These are phyloP conservation scores for Blastobotrys elegans DNA, from an alignment of 1,139 yeast species.

Conservation along the genomic window DNA sequence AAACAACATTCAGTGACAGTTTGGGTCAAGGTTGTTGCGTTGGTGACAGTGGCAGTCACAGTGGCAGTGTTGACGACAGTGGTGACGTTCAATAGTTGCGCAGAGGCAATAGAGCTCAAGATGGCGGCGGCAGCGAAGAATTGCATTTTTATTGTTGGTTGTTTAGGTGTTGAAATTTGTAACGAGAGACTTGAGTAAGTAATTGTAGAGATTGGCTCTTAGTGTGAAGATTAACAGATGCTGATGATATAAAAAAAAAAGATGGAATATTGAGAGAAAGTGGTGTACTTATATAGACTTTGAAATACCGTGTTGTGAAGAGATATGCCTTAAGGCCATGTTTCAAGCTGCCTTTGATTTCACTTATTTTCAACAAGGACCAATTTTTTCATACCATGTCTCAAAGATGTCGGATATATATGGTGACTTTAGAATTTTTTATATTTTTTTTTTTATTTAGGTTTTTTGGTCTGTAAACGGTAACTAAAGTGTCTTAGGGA, in stretches of 20 bases:
- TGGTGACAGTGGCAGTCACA: constrained; percentile 7
- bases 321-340: too few species aligned
- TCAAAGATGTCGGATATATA: too few species aligned
- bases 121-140: not conserved
- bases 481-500: too few species aligned
- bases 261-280: not conserved
- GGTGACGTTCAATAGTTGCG: constrained; percentile 6
- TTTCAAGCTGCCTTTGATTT: too few species aligned
- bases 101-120: constrained; percentile 6
- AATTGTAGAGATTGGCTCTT: not conserved
- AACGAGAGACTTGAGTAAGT: not conserved
- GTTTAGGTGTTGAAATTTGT: not conserved
- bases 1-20: constrained; percentile 28
- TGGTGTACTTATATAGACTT: not conserved
- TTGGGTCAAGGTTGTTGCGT: constrained; percentile 21
- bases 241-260: not conserved
- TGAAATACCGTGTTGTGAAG: too few species aligned
- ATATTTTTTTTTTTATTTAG: too few species aligned
- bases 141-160: not conserved
- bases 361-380: too few species aligned
- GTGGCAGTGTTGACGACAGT: constrained; percentile 10
- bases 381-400: too few species aligned
- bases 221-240: not conserved
- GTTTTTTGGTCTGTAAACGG: too few species aligned
- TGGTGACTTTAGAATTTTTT: too few species aligned